Evolutionary conservation across 2,329 filamentous ascomycete genomes (phyloP).

Genomic region (Neoscytalidium dimidiatum): DNA sequence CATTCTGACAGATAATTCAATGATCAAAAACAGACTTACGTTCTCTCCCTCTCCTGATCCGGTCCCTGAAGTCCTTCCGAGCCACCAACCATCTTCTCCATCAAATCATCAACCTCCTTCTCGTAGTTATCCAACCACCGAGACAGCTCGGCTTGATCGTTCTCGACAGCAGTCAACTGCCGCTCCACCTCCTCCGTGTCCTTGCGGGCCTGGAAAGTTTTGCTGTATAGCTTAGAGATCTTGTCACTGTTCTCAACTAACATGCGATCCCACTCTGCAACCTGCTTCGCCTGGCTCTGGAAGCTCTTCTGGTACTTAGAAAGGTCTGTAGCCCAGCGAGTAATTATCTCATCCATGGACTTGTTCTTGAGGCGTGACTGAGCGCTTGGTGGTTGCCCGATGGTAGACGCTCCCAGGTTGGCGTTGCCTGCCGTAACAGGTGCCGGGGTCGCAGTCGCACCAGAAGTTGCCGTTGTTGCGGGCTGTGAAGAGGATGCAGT

Average conservation of each 20-base stretch:
- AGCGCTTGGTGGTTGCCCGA: conserved; percentile 74
- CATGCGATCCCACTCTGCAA: conserved; percentile 87
- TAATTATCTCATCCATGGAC: conserved; percentile 99
- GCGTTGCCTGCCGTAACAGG: background rate
- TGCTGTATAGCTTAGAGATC: conserved; percentile 88
- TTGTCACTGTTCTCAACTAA: conserved; percentile 93
- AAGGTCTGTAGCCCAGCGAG: conserved; percentile 91
- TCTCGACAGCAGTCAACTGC: conserved; percentile 85
- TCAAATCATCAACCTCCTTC: conserved; percentile 85
- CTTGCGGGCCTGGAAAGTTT: conserved; percentile 90
- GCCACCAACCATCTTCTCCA: conserved; percentile 62
- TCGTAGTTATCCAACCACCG: conserved; percentile 90
- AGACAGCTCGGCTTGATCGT: conserved; percentile 88
- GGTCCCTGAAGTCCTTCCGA: conserved; percentile 79
- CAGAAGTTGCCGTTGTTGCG: conserved; percentile 15
- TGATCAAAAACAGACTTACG: conserved; percentile 53
- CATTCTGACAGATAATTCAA: background rate
- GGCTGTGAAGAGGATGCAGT: conserved; percentile 1
- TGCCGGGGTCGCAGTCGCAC: conserved; percentile 33
- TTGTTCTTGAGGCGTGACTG: conserved; percentile 95
- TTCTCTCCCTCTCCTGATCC: conserved; percentile 93
- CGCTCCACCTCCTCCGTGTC: conserved; percentile 93
- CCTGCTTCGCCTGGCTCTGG: conserved; percentile 82
- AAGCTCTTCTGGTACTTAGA: conserved; percentile 98
- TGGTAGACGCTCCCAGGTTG: conserved; percentile 70